These are phyloP conservation scores for Calocybe gangraenosa DNA, from an alignment of 768 basidiomycete genomes.

Conservation along the genomic window DNA sequence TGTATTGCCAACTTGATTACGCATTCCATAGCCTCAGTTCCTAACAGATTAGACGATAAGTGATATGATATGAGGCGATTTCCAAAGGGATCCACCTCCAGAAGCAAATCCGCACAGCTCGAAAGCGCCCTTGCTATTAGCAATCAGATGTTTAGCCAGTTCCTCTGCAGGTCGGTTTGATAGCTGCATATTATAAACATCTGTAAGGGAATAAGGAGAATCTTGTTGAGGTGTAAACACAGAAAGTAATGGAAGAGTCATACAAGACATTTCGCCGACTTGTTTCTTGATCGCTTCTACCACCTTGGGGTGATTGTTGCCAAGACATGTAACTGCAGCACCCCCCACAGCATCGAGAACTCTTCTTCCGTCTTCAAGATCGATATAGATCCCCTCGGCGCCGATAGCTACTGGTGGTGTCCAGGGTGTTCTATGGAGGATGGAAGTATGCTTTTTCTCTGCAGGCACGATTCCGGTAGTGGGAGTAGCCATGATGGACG, in stretches of 20 bases:
- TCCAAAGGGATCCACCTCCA: constrained; percentile 48
- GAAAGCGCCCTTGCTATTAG: constrained; percentile 71
- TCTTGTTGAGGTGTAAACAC: not conserved
- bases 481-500: not conserved
- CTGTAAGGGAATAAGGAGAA: no score
- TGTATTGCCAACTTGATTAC: constrained; percentile 81
- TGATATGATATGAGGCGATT: not conserved
- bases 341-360: constrained; percentile 83
- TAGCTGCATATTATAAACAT: constrained; percentile 85
- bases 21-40: constrained; percentile 87
- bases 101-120: constrained; percentile 66
- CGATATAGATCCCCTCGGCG: constrained; percentile 67
- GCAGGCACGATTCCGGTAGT: not conserved
- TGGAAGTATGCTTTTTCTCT: constrained; percentile 22
- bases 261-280: constrained; percentile 73
- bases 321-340: constrained; percentile 79
- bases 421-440: constrained; percentile 74
- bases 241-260: constrained; percentile 23
- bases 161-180: constrained; percentile 80
- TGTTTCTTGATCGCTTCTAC: constrained; percentile 75
- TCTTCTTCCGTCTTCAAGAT: constrained; percentile 62
- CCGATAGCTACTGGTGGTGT: constrained; percentile 62
- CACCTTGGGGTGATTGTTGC: constrained; percentile 69
- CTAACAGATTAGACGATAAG: constrained; percentile 29
- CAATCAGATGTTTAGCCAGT: constrained; percentile 62